These are phyloP conservation scores for Chytriomyces confervae DNA, from an alignment of 192 early-diverging fungal species.

Conservation along the genomic window DNA sequence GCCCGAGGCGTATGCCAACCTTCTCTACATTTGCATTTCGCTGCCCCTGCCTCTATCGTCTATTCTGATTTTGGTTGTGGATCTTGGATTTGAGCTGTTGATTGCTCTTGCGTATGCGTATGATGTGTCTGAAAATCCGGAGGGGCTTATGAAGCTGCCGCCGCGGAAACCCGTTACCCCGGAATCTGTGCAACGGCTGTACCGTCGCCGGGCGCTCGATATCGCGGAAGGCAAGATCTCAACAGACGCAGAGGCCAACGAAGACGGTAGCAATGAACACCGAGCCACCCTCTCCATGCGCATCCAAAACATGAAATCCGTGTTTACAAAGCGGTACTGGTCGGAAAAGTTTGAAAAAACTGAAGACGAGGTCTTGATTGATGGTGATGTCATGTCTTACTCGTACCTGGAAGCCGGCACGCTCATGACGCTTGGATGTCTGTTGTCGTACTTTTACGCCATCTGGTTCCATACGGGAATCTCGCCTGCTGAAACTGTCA, in stretches of 20 bases:
- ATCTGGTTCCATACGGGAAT: conserved; percentile 71
- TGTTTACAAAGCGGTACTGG: conserved; percentile 48
- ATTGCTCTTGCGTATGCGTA: conserved; percentile 87
- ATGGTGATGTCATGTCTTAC: conserved; percentile 82
- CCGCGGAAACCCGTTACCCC: conserved; percentile 86
- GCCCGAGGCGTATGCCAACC: conserved; percentile 84
- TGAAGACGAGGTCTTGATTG: conserved; percentile 83
- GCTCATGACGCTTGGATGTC: conserved; percentile 70
- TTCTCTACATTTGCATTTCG: conserved; percentile 88
- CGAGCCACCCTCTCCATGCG: background rate
- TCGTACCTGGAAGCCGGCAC: conserved; percentile 86
- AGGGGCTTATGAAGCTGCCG: conserved; percentile 78
- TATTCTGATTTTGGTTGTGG: conserved; percentile 87
- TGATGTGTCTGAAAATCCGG: conserved; percentile 76
- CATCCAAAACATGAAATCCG: background rate
- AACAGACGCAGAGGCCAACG: background rate
- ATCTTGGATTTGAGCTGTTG: conserved; percentile 93
- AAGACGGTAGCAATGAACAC: background rate
- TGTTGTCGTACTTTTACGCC: conserved; percentile 80
- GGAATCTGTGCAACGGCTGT: conserved; percentile 36
- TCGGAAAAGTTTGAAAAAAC: conserved; percentile 39
- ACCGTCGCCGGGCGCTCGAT: conserved; percentile 25
- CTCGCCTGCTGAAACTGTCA: conserved; percentile 48
- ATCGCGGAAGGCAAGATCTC: background rate
- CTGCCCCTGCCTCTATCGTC: conserved; percentile 83